Percentiles rank a stretch among this genome's conserved stretches.
These are phyloP conservation scores for Crithidia expoeki DNA, from an alignment of 208 protist species.

Conservation along the genomic window DNA sequence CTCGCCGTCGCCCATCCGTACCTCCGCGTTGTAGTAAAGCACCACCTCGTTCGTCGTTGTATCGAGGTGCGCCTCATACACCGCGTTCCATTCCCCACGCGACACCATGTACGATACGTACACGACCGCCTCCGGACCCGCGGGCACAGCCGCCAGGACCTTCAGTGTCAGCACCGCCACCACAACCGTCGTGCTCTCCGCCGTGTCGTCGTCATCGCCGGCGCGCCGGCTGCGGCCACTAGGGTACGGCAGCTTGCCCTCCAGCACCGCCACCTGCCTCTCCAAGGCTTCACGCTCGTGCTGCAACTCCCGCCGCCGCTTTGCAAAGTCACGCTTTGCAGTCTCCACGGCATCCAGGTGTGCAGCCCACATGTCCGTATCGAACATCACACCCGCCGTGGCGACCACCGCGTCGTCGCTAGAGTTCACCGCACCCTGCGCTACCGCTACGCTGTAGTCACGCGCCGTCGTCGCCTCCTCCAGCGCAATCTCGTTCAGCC, in stretches of 20 bases:
- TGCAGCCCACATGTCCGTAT: constrained; percentile 20
- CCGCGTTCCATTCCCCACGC: constrained; percentile 19
- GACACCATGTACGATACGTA: constrained; percentile 33
- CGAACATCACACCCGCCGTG: constrained; percentile 12
- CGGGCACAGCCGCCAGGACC: constrained; percentile 25
- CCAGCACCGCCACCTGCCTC: constrained; percentile 4
- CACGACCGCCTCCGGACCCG: constrained; percentile 22
- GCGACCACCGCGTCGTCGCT: constrained; percentile 1
- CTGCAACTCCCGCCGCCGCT: constrained; percentile 15
- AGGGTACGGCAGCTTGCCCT: constrained; percentile 3
- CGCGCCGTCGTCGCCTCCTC: constrained; percentile 16
- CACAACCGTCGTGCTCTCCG: constrained; percentile 5
- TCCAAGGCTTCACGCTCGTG: constrained; percentile 17
- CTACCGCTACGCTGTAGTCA: constrained; percentile 16
- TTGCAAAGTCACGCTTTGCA: constrained; percentile 11
- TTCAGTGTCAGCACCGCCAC: constrained; percentile 32
- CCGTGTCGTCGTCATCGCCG: neutral
- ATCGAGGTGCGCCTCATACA: constrained; percentile 32
- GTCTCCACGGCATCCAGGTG: constrained; percentile 23
- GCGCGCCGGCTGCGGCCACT: neutral
- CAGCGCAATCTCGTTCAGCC: constrained; percentile 22
- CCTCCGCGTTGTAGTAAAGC: constrained; percentile 34
- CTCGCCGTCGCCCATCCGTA: constrained; percentile 18
- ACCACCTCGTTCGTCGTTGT: constrained; percentile 29
- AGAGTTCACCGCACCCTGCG: constrained; percentile 7